Conservation (phyloP, 106 monocot genomes). For the Amphibolis antarctica region DNA sequence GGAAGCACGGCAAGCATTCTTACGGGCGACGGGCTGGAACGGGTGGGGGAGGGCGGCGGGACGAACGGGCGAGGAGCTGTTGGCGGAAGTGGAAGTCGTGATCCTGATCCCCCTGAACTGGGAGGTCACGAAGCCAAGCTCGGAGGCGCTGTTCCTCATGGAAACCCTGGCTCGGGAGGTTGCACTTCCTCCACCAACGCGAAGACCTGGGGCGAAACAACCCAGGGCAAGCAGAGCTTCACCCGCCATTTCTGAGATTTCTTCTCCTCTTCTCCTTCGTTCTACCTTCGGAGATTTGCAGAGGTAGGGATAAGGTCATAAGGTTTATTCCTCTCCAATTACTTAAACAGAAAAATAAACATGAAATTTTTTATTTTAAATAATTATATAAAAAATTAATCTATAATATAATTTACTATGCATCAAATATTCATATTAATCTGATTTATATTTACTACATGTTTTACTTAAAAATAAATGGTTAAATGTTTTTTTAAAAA, state of each 20-base stretch:
- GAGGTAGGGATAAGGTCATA: constrained; percentile 2
- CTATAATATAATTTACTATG: too few relatives aligned
- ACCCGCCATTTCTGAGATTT: neutral
- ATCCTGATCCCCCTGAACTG: constrained; percentile 6
- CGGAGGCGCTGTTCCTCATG: neutral
- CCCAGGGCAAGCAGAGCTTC: neutral
- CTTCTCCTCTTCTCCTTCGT: neutral
- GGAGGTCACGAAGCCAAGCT: constrained; percentile 5
- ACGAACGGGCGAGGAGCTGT: neutral
- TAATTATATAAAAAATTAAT: too few relatives aligned
- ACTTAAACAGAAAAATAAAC: too few relatives aligned
- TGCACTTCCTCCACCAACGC: neutral
- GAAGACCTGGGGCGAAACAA: neutral
- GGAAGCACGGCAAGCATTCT: neutral
- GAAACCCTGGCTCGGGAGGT: neutral
- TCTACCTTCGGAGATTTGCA: neutral
- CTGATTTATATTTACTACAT: too few relatives aligned
- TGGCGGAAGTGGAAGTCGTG: neutral
- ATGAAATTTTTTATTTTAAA: too few relatives aligned
- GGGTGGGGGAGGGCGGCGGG: neutral
- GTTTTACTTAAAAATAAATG: too few relatives aligned
- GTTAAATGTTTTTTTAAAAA: too few relatives aligned
- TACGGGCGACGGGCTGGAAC: constrained; percentile 12
- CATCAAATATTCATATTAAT: too few relatives aligned
- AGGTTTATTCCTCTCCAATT: too few relatives aligned